Percentiles rank a stretch among this genome's conserved stretches.
phyloP scores from a whole-genome alignment of 1,139 yeast genomes.

The Debaryomyces coudertii region DNA sequence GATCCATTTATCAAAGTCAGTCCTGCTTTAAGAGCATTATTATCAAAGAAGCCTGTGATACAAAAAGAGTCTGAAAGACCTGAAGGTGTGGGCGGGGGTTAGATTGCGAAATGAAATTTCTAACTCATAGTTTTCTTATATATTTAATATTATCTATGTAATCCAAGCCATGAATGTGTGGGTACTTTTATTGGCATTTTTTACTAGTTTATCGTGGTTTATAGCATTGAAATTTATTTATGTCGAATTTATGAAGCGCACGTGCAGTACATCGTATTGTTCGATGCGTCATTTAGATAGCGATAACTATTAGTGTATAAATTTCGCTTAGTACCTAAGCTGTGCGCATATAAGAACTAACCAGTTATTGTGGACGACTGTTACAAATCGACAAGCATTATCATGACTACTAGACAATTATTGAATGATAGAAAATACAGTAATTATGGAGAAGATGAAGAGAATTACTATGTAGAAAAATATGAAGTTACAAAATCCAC shows the following conservation, averaged over 20 bases:
- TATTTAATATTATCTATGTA: neutral
- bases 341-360: neutral
- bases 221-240: neutral
- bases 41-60: conserved; percentile 62
- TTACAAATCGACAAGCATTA: neutral
- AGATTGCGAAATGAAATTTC: neutral
- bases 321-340: neutral
- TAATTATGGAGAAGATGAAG: conserved; percentile 4
- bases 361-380: neutral
- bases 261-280: neutral
- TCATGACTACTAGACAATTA: neutral
- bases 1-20: conserved; percentile 28
- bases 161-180: neutral
- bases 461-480: conserved; percentile 19
- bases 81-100: conserved; percentile 48
- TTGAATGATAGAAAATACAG: neutral
- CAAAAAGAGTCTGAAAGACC: conserved; percentile 65
- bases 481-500: conserved; percentile 19
- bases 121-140: neutral
- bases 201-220: neutral
- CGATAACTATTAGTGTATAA: neutral
- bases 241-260: neutral
- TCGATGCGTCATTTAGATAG: neutral
- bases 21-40: conserved; percentile 57
- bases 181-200: neutral